Evolutionary conservation across 1,139 yeast genomes (phyloP), one percentile per base, ranked within the genome.

Genomic region (Nadsonia starkeyi-henricii): DNA sequence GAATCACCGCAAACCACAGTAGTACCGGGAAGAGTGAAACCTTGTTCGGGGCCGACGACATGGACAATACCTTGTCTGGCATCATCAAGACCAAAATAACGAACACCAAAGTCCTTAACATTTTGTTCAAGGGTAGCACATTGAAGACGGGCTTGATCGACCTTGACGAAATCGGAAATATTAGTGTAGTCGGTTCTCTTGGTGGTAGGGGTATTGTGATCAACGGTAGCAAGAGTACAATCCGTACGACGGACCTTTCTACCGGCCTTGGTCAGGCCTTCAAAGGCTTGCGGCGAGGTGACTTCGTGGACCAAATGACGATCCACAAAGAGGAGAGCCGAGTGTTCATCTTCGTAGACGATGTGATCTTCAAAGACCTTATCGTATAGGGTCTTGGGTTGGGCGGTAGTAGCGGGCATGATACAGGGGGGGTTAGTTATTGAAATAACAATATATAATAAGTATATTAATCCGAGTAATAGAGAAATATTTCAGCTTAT

Each of bases 1-100:
- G 96, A 86, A 66, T 91, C 98, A 64, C 98, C 98, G 70, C 98
- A 91, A 47, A 91, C 98, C 43, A 91, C 96, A 2, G 98, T 91
- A 50, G 97, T 86, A 60, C 98, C 98, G 26, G 98, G 98, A 50
- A 91, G 74, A 33, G 98, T 91, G 70, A 91, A 91, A 45, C 97
- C 98, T 69, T 91, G 97, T 68, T 91, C 98, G 39, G 98, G 98
- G 43, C 98, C 98, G 52, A 91, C 95, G 57, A 91, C 86, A 66
- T 91, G 98, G 50, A 91, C 98, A 63, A 91, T 91, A 59, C 98
- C 98, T 69, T 91, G 98, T 68, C 97, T 80, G 55, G 74, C 74
- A 68, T 91, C 97, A 50, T 79, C 76, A 93, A 91, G 85, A 55
- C 98, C 98, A 57, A 91, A 89, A 64, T 82, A 91, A 18, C 95